phyloP scores from a whole-genome alignment of 108 stramenopile genomes.

The Cyclotella sp. region DNA sequence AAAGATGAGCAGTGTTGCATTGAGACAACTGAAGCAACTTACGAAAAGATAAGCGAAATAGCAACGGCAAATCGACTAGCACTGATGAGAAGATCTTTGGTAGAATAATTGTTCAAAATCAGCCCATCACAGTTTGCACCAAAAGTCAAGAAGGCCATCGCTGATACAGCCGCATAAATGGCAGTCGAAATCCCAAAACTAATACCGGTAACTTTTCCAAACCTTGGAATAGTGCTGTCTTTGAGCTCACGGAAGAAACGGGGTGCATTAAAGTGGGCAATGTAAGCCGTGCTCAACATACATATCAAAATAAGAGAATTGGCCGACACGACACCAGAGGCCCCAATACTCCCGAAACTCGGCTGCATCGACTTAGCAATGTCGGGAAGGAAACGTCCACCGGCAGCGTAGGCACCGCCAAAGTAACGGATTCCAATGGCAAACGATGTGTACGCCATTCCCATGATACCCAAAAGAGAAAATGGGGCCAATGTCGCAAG shows the following conservation, averaged over 20 bases:
- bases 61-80: constrained; percentile 93
- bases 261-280: constrained; percentile 95
- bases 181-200: constrained; percentile 80
- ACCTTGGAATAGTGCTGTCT: constrained; percentile 87
- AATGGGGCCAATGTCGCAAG: constrained; percentile 87
- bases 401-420: constrained; percentile 77
- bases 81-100: constrained; percentile 85
- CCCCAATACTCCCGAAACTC: constrained; percentile 73
- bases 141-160: constrained; percentile 92
- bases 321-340: constrained; percentile 80
- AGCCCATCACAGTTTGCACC: constrained; percentile 86
- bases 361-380: constrained; percentile 67
- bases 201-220: constrained; percentile 79
- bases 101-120: constrained; percentile 96
- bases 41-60: constrained; percentile 80
- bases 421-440: constrained; percentile 85
- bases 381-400: constrained; percentile 68
- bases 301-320: constrained; percentile 87
- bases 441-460: constrained; percentile 90
- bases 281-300: constrained; percentile 95
- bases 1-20: neutral
- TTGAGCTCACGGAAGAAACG: constrained; percentile 95
- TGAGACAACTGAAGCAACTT: constrained; percentile 16
- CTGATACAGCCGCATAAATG: constrained; percentile 80
- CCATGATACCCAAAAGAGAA: constrained; percentile 85